Conservation (phyloP, 148 eudicot species). For the Limonium bicolor region DNA sequence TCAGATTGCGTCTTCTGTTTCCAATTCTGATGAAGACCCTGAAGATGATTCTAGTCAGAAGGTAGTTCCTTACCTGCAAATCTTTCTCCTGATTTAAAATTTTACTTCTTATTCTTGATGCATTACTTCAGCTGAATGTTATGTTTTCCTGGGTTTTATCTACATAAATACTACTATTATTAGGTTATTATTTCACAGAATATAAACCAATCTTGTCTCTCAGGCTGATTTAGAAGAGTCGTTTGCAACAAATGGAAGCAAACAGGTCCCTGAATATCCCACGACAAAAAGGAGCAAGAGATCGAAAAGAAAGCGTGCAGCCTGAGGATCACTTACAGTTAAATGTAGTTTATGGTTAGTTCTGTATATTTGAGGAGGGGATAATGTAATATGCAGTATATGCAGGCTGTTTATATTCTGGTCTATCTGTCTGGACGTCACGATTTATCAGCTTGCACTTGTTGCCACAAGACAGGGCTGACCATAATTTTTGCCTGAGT, state of each 20-base stretch:
- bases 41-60: slow-evolving; percentile 35
- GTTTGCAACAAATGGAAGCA: slow-evolving; percentile 46
- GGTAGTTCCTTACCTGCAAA: too few relatives aligned
- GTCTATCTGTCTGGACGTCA: slow-evolving; percentile 13
- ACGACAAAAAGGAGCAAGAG: slow-evolving; percentile 75
- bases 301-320: slow-evolving; percentile 80
- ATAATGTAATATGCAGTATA: too few relatives aligned
- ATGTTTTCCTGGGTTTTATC: too few relatives aligned
- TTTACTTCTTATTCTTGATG: too few relatives aligned
- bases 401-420: too few relatives aligned
- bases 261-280: slow-evolving; percentile 51
- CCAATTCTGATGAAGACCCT: slow-evolving; percentile 43
- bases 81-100: too few relatives aligned
- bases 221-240: slow-evolving; percentile 56
- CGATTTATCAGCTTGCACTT: slow-evolving; percentile 9
- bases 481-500: slow-evolving; percentile 17
- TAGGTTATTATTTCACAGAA: too few relatives aligned
- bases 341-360: slow-evolving; percentile 25
- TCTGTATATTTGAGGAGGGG: slow-evolving; percentile 26
- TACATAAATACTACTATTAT: too few relatives aligned
- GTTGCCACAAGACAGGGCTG: slow-evolving; percentile 9
- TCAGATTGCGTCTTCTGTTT: slow-evolving; percentile 20
- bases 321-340: slow-evolving; percentile 30
- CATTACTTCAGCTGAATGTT: too few relatives aligned
- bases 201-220: too few relatives aligned